Base-by-base conservation (phyloP, 495 filamentous ascomycete genomes). In the Xylaria cubensis region DNA sequence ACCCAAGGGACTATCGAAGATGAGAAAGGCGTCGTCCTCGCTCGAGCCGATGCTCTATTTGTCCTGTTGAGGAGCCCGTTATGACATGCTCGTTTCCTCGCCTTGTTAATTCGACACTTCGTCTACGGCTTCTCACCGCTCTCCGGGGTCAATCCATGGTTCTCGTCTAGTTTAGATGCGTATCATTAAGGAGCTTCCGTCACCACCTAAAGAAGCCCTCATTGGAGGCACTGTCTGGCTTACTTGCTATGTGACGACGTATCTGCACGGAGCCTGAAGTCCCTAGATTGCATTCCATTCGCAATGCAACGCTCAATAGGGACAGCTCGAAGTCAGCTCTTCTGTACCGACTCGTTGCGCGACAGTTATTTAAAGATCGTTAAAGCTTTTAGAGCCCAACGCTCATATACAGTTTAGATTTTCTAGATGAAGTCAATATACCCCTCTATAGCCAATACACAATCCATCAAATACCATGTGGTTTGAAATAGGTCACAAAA, bases 41-140 rank as follows among this genome's bases (percentile, higher is more conserved):
- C 86, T 5, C 78, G 73, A 46, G 85, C 76, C 0, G 86, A 89
- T 44, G 79, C 79, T 50, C 65, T 89, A 58, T 90, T 82, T 76
- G 69, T 88, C 1, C 74, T 73, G 36, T 24, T 83, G 15, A 81
- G 74, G 70, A 76, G 76, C 44, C 7, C 58, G 2, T 42, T 70
- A 63, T 70, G 44, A 70, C 13, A 41, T 36, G 29, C 34, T 34
- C n/a, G 12, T 17, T 44, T 56, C 24, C 7, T 36, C 15, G 17
- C n/a, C 39, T 39, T 21, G 8, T 39, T 15, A 29, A 64, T 32
- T 12, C 62, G 15, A 17, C 12, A 6, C 42, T 64, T 32, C 39
- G 26, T 29, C 62, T 46, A 44, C 19, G n/a, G 26, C 39, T 24
- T 13, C 39, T 44, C 58, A 39, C 58, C 9, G 4, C 7, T 21